Base-by-base conservation (phyloP, 2,329 filamentous ascomycete genomes). In the Fusarium nelsonii region DNA sequence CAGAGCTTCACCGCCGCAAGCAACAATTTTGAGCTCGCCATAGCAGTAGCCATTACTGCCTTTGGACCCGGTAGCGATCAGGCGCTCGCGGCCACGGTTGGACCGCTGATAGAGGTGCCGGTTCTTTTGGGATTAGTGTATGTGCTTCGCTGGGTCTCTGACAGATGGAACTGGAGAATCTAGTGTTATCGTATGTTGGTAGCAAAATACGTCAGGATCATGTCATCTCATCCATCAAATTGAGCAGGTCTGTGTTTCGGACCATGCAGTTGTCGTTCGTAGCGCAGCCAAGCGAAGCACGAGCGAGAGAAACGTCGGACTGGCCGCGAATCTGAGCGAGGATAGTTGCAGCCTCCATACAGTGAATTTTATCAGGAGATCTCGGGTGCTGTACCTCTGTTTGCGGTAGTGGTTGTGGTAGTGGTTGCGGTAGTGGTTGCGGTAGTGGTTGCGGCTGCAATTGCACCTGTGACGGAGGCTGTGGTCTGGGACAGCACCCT, bases 21-120 rank as follows among this genome's bases (percentile, higher is more conserved):
- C 77, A 97, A 97, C 76, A 97, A 97, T 76, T 97, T 97, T 74
- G 94, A 97, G 81, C 82, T 97, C 26, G 93, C 94, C 0, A 97
- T 97, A 79, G 93, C 93, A 0, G 93, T 97, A 0, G 92, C 92
- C 0, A 90, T 97, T 4, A 91, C 93, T 0, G 91, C 91, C 0
- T 97, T 91, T 79, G 94, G 93, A 0, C 85, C 90, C 0, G 82
- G 91, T 40, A 95, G 92, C 73, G 89, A 94, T 50, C 90, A 97
- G 79, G 93, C 93, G 1, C 81, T 97, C 44, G 93, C 94, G 1
- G 85, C 91, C 9, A 97, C 93, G 0, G 93, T 97, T 1, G 93
- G 93, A 0, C 94, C 94, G 4, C 79, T 97, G 69, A 91, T 97
- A 53, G 93, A 97, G 75, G 93, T 97, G 5, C 93, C 93, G 0